These are phyloP conservation scores for Penicillium vulpinum DNA, from an alignment of 2,329 filamentous ascomycete species.

Conservation along the genomic window DNA sequence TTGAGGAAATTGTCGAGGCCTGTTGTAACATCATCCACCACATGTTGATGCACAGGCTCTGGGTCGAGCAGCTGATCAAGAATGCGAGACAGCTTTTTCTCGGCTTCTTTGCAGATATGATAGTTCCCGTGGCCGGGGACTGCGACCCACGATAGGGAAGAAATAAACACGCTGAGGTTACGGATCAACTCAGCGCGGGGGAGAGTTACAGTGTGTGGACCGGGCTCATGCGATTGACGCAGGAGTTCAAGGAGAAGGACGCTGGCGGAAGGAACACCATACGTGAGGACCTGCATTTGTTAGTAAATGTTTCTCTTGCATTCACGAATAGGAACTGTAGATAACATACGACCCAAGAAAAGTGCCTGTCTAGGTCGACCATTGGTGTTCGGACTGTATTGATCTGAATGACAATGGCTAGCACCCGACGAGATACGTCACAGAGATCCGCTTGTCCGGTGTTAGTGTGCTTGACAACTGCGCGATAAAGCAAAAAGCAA, in stretches of 20 bases:
- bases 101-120: constrained; percentile 36
- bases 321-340: background rate
- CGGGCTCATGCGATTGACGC: constrained; percentile 32
- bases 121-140: constrained; percentile 38
- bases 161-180: constrained; percentile 37
- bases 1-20: constrained; percentile 35
- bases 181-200: constrained; percentile 37
- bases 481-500: constrained; percentile 36
- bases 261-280: constrained; percentile 35
- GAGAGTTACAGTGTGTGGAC: constrained; percentile 25
- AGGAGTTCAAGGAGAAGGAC: constrained; percentile 37
- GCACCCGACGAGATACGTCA: constrained; percentile 32
- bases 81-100: constrained; percentile 39
- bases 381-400: constrained; percentile 28
- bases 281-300: constrained; percentile 30
- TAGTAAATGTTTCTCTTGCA: background rate
- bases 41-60: constrained; percentile 29
- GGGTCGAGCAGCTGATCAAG: constrained; percentile 40
- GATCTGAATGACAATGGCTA: constrained; percentile 33
- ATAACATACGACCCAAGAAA: constrained; percentile 37
- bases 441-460: constrained; percentile 34
- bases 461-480: constrained; percentile 34
- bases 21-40: constrained; percentile 32
- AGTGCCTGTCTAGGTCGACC: constrained; percentile 35
- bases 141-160: constrained; percentile 35